Percentiles rank a stretch among this genome's conserved stretches.
phyloP scores from a whole-genome alignment of 1,139 yeast species.

The Yamadazyma membranifaciens region DNA sequence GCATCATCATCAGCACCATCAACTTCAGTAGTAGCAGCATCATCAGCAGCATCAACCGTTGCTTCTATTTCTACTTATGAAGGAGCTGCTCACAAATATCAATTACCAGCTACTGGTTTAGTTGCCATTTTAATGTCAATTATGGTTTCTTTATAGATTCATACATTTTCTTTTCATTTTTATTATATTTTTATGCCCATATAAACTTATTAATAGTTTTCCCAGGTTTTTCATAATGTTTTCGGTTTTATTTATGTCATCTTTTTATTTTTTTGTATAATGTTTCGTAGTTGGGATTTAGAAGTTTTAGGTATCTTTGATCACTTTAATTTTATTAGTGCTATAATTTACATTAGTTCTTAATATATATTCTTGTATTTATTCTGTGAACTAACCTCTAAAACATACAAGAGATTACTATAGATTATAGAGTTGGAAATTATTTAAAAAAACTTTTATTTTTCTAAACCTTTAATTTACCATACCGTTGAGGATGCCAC shows the following conservation, averaged over 20 bases:
- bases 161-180: not conserved
- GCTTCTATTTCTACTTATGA: slow-evolving; percentile 9
- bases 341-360: not conserved
- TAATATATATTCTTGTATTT: too few species aligned
- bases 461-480: slow-evolving; percentile 6
- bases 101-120: slow-evolving; percentile 6
- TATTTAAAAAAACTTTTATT: slow-evolving; percentile 5
- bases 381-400: too few species aligned
- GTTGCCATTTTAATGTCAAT: slow-evolving; percentile 7
- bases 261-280: not conserved
- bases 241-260: not conserved
- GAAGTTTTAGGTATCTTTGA: not conserved
- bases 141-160: slow-evolving; percentile 6
- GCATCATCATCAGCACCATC: slow-evolving; percentile 2
- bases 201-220: not conserved
- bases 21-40: not conserved
- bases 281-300: not conserved
- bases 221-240: not conserved
- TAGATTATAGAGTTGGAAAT: too few species aligned
- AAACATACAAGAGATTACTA: too few species aligned
- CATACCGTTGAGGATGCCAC: slow-evolving; percentile 25
- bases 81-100: slow-evolving; percentile 12
- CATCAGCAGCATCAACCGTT: slow-evolving; percentile 7
- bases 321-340: not conserved
- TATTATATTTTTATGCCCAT: not conserved